Evolutionary conservation across 352 stramenopile genomes (phyloP).

Genomic region (Phytophthora europaea): DNA sequence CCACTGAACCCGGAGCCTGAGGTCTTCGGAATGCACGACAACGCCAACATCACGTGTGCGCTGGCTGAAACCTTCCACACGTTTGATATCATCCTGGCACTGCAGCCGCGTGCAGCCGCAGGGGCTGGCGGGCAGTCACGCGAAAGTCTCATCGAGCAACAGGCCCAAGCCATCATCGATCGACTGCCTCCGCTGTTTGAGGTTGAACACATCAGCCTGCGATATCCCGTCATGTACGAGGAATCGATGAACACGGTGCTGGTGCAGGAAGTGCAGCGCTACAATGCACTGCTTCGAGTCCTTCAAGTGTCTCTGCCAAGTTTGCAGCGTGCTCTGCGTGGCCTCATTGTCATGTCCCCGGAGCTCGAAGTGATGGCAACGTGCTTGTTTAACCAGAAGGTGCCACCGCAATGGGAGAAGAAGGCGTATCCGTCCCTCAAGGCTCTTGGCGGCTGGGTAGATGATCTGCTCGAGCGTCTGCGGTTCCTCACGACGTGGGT

Average conservation of each 20-base stretch:
- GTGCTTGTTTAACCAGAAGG: constrained; percentile 90
- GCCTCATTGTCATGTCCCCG: constrained; percentile 88
- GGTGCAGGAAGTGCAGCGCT: constrained; percentile 88
- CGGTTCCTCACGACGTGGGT: constrained; percentile 83
- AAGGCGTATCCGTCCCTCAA: constrained; percentile 94
- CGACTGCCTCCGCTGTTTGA: constrained; percentile 77
- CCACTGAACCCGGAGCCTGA: constrained; percentile 93
- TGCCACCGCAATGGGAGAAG: constrained; percentile 88
- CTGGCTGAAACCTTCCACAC: constrained; percentile 90
- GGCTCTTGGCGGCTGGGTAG: constrained; percentile 88
- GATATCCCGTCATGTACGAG: constrained; percentile 92
- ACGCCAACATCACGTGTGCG: constrained; percentile 94
- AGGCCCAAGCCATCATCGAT: constrained; percentile 74
- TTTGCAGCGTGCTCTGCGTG: constrained; percentile 79
- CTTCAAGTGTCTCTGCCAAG: constrained; percentile 76
- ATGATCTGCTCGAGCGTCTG: constrained; percentile 87
- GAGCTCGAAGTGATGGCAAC: constrained; percentile 91
- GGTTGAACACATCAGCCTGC: constrained; percentile 78
- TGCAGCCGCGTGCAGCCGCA: constrained; percentile 78
- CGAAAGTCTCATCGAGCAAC: constrained; percentile 83
- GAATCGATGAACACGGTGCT: constrained; percentile 98
- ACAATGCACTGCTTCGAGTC: constrained; percentile 81
- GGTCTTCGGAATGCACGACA: constrained; percentile 96
- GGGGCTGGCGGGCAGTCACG: constrained; percentile 71
- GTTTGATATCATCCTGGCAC: constrained; percentile 89